phyloP scores from a whole-genome alignment of 2,329 filamentous ascomycete genomes.

The Teratosphaeria nubilosa region DNA sequence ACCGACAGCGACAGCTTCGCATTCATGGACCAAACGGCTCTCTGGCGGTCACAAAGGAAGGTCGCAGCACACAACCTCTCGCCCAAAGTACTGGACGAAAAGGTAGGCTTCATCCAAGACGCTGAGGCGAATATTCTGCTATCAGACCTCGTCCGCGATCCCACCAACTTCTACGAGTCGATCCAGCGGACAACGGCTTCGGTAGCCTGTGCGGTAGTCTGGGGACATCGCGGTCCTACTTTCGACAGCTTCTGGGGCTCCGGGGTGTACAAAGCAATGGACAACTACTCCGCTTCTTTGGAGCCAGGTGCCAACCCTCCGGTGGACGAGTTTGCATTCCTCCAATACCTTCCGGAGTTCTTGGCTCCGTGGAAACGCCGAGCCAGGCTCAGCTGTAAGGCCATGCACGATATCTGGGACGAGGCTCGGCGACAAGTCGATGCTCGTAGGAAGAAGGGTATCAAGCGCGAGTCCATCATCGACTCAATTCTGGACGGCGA shows the following conservation, averaged over 20 bases:
- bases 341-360: constrained; percentile 31
- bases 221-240: constrained; percentile 18
- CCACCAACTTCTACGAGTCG: constrained; percentile 14
- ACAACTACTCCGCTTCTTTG: constrained; percentile 32
- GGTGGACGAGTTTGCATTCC: constrained; percentile 37
- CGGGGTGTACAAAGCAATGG: not conserved
- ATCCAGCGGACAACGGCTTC: too few species aligned
- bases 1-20: constrained; percentile 39
- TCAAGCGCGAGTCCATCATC: constrained; percentile 25
- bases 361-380: constrained; percentile 9
- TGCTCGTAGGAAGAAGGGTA: constrained; percentile 14
- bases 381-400: constrained; percentile 27
- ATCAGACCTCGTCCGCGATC: constrained; percentile 32
- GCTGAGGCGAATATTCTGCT: constrained; percentile 40
- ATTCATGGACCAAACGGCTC: constrained; percentile 37
- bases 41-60: constrained; percentile 39
- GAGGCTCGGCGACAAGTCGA: constrained; percentile 27
- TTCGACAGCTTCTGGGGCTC: too few species aligned
- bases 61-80: constrained; percentile 34
- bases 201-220: constrained; percentile 34
- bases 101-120: constrained; percentile 34
- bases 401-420: constrained; percentile 35
- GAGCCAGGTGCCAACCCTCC: constrained; percentile 41
- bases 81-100: constrained; percentile 34
- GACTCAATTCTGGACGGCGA: constrained; percentile 33